Base-by-base conservation (phyloP, 495 filamentous ascomycete species). In the Immersiella caudata region DNA sequence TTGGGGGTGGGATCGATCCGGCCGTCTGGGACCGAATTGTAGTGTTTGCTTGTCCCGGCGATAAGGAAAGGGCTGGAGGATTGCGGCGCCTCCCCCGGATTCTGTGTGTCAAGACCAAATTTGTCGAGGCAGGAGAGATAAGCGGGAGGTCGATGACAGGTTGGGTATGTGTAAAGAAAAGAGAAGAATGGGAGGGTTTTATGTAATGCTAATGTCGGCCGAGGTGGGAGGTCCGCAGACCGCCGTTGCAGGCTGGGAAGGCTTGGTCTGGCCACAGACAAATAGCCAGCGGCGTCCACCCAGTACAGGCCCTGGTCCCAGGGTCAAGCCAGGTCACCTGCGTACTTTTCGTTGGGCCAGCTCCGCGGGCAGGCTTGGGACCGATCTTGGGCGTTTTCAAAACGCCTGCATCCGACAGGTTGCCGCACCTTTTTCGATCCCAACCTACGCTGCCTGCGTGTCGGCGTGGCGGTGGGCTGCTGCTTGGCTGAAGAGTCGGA, bases 151-250 rank as follows among this genome's bases (percentile, higher is more conserved):
- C 74, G 72, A 64, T 79, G 76, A 76, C 76, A 82, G 75, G 78
- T 76, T 79, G 73, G 70, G 72, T 73, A 78, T 77, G 80, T 76
- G 80, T 81, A 80, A 80, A 78, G 74, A 69, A 76, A 79, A 79
- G 74, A 75, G 76, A 75, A 79, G 76, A 79, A 74, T 74, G 75
- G 70, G 75, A 79, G 78, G 79, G 77, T 82, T 83, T 84, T 83
- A 84, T 83, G 82, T 84, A 84, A 84, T 81, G 80, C 77, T 78
- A 84, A 83, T 81, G 71, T 67, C 70, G 69, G 59, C 60, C 62
- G 54, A 63, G 64, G 76, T 73, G 76, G 74, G 71, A 75, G 76
- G 73, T 35, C 72, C 68, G 73, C 73, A 69, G 62, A 65, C 73
- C 60, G 66, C 74, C 68, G 68, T 65, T 56, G 52, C 27, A 55